Evolutionary conservation across 805 yeast species (phyloP).

Genomic region (Saturnispora serradocipensis): DNA sequence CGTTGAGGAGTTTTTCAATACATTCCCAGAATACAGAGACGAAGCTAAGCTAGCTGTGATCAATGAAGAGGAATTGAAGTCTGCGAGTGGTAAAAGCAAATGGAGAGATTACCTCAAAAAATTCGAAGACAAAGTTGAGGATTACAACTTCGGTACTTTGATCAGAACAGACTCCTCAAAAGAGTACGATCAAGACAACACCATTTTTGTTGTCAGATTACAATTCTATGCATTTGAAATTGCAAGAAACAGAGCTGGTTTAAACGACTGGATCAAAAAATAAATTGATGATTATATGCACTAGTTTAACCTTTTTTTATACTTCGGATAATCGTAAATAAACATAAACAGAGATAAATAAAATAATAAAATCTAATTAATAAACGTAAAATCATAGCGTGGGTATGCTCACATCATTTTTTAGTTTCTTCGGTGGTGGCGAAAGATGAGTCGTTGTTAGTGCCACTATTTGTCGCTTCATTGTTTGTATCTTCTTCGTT

Average conservation of each 20-base stretch:
- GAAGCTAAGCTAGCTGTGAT: constrained; percentile 48
- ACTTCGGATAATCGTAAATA: not conserved
- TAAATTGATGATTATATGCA: not conserved
- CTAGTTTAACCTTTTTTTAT: not conserved
- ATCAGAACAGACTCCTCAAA: constrained; percentile 62
- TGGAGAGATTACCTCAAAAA: constrained; percentile 85
- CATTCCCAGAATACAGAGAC: constrained; percentile 82
- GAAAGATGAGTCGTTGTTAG: not conserved
- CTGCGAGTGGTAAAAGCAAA: constrained; percentile 65
- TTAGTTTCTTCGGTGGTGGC: not conserved
- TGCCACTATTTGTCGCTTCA: not conserved
- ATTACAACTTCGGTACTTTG: constrained; percentile 91
- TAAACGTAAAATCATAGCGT: not conserved
- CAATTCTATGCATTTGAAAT: constrained; percentile 95
- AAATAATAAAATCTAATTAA: not conserved
- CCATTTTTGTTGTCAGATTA: constrained; percentile 85
- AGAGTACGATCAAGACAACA: constrained; percentile 75
- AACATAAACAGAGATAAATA: not conserved
- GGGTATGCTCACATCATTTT: not conserved
- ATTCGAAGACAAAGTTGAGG: constrained; percentile 75
- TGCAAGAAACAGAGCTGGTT: constrained; percentile 81
- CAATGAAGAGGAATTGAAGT: constrained; percentile 75
- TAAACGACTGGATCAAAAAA: constrained; percentile 74
- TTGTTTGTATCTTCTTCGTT: constrained; percentile 3
- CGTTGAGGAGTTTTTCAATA: constrained; percentile 46